Percentiles rank a stretch among this genome's conserved stretches.
These are phyloP conservation scores for Hortiboletus flavorubellus DNA, from an alignment of 768 basidiomycete species.

Conservation along the genomic window DNA sequence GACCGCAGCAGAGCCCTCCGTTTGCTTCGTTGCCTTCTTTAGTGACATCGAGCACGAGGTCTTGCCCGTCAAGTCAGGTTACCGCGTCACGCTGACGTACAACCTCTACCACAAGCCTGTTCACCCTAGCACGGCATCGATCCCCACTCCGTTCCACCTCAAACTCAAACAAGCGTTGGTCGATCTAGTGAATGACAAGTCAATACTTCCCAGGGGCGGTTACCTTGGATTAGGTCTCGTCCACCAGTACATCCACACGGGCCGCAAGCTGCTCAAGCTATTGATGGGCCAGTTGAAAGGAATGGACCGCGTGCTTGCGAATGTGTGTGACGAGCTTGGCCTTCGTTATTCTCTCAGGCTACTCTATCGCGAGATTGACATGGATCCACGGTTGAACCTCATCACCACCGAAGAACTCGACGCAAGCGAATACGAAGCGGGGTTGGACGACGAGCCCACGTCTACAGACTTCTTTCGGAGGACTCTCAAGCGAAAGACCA, in stretches of 20 bases:
- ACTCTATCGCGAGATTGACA: not conserved
- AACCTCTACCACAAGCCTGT: slow-evolving; percentile 28
- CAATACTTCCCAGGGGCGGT: slow-evolving; percentile 5
- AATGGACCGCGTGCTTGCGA: slow-evolving; percentile 5
- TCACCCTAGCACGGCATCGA: not conserved
- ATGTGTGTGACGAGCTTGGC: slow-evolving; percentile 4
- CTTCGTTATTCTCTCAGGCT: slow-evolving; percentile 3
- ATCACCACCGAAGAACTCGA: slow-evolving; percentile 1
- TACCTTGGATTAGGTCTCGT: slow-evolving; percentile 15
- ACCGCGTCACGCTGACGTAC: slow-evolving; percentile 45
- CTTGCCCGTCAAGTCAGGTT: slow-evolving; percentile 37
- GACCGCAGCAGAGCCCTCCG: not conserved
- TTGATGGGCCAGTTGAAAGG: slow-evolving; percentile 13
- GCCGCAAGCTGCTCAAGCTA: not conserved
- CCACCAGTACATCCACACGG: slow-evolving; percentile 12
- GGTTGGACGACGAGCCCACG: not conserved
- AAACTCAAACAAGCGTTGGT: not conserved
- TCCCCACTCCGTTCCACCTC: not conserved
- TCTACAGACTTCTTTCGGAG: rapidly evolving
- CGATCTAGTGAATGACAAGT: not conserved
- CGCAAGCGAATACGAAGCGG: not conserved
- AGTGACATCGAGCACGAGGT: slow-evolving; percentile 48
- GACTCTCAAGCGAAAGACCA: not conserved
- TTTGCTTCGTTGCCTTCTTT: slow-evolving; percentile 42
- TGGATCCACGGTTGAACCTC: not conserved